Evolutionary conservation across 495 filamentous ascomycete species (phyloP).

Genomic region (Friedmanniomyces endolithicus): DNA sequence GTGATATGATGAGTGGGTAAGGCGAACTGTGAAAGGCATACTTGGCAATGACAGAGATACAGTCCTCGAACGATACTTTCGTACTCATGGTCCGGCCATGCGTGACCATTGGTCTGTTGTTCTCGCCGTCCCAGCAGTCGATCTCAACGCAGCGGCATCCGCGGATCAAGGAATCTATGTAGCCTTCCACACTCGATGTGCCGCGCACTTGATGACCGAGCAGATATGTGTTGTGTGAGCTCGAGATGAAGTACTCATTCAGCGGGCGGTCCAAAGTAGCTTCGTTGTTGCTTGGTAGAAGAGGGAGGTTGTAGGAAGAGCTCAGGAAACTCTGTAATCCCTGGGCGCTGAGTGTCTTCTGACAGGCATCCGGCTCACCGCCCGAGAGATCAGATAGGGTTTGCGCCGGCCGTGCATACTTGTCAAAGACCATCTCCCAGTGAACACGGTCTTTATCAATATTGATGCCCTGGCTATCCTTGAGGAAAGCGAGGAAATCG

Average conservation of each 20-base stretch:
- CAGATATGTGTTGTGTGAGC: constrained; percentile 96
- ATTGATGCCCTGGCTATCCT: constrained; percentile 60
- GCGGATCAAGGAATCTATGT: constrained; percentile 75
- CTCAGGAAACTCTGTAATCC: constrained; percentile 66
- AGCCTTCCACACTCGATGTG: constrained; percentile 82
- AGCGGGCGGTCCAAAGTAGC: constrained; percentile 65
- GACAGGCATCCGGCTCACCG: not conserved
- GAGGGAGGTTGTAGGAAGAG: constrained; percentile 49
- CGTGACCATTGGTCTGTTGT: constrained; percentile 73
- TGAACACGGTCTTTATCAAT: constrained; percentile 48
- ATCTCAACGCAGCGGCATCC: constrained; percentile 94
- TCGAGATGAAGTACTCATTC: constrained; percentile 97
- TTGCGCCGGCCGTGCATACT: constrained; percentile 47
- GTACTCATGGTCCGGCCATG: constrained; percentile 85
- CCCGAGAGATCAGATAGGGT: constrained; percentile 17
- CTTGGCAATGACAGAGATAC: constrained; percentile 81
- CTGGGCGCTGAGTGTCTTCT: constrained; percentile 53
- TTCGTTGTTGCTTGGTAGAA: constrained; percentile 31
- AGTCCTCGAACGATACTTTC: constrained; percentile 73
- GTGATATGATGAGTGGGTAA: constrained; percentile 83
- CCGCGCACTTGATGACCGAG: constrained; percentile 80
- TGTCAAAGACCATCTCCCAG: constrained; percentile 66
- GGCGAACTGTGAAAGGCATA: constrained; percentile 74
- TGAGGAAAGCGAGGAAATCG: constrained; percentile 60
- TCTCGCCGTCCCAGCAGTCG: constrained; percentile 90